Conservation (phyloP, 2,329 filamentous ascomycete species). For the Colletotrichum sp. region DNA sequence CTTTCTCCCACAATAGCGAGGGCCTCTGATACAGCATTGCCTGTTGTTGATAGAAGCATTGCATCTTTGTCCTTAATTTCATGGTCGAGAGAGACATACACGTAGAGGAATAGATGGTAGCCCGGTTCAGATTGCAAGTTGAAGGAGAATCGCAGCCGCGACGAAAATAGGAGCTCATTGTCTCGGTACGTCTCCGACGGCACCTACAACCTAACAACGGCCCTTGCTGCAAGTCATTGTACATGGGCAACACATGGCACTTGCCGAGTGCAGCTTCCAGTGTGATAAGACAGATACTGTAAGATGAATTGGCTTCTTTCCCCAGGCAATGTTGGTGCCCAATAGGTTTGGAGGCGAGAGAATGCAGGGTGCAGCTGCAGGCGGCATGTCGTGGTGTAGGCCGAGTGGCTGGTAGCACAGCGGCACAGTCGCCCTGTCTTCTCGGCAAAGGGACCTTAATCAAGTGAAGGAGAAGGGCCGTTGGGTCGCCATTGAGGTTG, state of each 20-base stretch:
- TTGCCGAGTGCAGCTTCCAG: background rate
- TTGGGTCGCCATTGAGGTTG: background rate
- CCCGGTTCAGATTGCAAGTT: background rate
- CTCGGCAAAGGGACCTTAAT: background rate
- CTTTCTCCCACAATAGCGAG: background rate
- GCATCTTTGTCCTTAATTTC: background rate
- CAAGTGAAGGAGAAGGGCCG: background rate
- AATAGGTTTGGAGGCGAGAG: background rate
- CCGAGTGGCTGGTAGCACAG: conserved; percentile 11
- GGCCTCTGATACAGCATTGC: background rate
- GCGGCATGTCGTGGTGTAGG: conserved; percentile 8
- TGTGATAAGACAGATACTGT: background rate
- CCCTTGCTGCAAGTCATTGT: conserved; percentile 12
- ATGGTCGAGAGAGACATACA: background rate
- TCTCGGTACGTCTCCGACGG: background rate
- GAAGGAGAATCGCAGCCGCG: background rate
- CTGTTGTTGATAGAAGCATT: background rate
- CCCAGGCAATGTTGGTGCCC: background rate
- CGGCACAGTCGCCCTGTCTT: conserved; percentile 6
- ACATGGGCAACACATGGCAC: conserved; percentile 3
- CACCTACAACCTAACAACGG: background rate
- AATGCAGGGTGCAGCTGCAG: conserved; percentile 3
- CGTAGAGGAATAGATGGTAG: background rate
- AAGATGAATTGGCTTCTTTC: background rate
- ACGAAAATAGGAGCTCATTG: background rate